Evolutionary conservation across 31 red algal genomes (phyloP).

Genomic region (Odonthalia washingtoniensis): DNA sequence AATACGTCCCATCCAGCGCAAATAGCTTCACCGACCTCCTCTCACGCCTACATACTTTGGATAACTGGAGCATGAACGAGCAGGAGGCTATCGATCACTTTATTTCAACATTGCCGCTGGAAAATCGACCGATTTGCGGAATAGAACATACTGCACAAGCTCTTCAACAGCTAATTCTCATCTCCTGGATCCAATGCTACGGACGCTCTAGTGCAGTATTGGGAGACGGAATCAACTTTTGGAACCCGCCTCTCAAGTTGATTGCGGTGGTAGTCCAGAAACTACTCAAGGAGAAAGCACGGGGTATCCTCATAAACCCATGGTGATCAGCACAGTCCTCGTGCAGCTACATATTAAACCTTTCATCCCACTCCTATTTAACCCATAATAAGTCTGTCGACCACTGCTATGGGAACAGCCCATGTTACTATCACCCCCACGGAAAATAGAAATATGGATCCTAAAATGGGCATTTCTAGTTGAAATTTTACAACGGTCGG

Average conservation of each 20-base stretch:
- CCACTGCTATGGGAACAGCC: background rate
- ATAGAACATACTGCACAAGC: background rate
- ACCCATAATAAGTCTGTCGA: background rate
- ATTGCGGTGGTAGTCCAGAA: too few species aligned
- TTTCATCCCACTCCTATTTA: background rate
- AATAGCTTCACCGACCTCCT: too few species aligned
- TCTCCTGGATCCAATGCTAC: background rate
- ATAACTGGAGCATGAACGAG: background rate
- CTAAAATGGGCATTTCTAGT: background rate
- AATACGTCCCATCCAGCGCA: constrained; percentile 25
- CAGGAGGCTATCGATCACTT: background rate
- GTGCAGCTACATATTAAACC: background rate
- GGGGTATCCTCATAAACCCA: too few species aligned
- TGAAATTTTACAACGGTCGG: background rate
- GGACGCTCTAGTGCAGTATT: background rate
- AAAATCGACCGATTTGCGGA: background rate
- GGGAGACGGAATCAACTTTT: too few species aligned
- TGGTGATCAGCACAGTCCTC: constrained; percentile 8
- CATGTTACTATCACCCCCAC: background rate
- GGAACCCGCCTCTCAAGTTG: too few species aligned
- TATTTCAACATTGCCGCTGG: background rate
- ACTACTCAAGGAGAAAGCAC: too few species aligned
- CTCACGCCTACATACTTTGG: constrained; percentile 6
- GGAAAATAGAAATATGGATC: background rate
- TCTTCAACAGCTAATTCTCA: background rate